A percentile compares a stretch with the other conserved stretches of the same genome.
These are phyloP conservation scores for Trichosanthes cucumerina DNA, from an alignment of 306 rosid species.

Conservation along the genomic window DNA sequence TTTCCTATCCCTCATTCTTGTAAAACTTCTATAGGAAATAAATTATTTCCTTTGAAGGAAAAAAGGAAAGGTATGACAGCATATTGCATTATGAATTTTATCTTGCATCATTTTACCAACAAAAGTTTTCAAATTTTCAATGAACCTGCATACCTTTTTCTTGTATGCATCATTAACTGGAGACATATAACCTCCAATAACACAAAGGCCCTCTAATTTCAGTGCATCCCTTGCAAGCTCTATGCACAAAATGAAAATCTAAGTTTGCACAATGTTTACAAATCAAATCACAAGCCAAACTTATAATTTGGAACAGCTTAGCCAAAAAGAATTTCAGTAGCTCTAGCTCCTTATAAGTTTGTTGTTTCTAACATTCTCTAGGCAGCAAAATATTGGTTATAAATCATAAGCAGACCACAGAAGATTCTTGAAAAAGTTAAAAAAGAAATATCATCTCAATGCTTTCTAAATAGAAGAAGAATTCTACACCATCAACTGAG, in stretches of 20 bases:
- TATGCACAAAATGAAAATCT: constrained; percentile 15
- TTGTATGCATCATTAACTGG: constrained; percentile 94
- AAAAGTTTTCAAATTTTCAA: not conserved
- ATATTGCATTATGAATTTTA: not conserved
- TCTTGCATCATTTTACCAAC: not conserved
- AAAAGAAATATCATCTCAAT: not conserved
- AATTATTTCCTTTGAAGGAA: not conserved
- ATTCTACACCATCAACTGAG: not conserved
- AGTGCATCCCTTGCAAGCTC: constrained; percentile 85
- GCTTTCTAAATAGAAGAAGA: not conserved
- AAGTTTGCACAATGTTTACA: not conserved
- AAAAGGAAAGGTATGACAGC: not conserved
- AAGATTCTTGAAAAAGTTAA: not conserved
- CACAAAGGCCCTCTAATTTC: constrained; percentile 53
- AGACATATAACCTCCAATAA: constrained; percentile 85
- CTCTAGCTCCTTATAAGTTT: not conserved
- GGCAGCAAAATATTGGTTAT: not conserved
- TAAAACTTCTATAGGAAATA: not conserved
- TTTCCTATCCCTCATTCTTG: not conserved
- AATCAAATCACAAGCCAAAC: not conserved
- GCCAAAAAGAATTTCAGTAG: not conserved
- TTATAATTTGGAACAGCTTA: not conserved
- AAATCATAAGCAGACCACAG: not conserved
- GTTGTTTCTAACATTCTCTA: not conserved
- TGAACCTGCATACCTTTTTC: constrained; percentile 45